Conservation (phyloP, 1,284 basidiomycete species). For the Microbotryum silenes-acaulis region DNA sequence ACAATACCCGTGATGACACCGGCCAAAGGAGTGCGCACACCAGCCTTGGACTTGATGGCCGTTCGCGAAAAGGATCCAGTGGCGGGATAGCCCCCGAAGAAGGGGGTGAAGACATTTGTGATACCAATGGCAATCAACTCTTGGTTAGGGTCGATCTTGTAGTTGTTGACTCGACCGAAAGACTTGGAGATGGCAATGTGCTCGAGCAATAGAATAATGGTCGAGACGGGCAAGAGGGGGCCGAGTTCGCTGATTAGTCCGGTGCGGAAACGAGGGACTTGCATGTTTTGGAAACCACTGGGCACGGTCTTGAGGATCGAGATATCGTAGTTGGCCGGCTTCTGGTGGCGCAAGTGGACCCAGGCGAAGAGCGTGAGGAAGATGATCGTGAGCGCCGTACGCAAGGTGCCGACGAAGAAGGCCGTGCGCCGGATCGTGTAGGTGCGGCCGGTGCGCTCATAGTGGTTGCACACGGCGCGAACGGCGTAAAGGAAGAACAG, state of each 20-base stretch:
- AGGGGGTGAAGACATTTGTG: constrained; percentile 48
- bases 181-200: constrained; percentile 86
- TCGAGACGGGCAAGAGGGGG: constrained; percentile 75
- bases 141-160: constrained; percentile 97
- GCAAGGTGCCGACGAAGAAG: constrained; percentile 76
- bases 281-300: constrained; percentile 54
- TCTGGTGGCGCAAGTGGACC: constrained; percentile 60
- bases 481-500: constrained; percentile 67
- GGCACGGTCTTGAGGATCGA: constrained; percentile 77
- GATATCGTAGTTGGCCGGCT: constrained; percentile 66
- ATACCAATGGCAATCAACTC: constrained; percentile 96
- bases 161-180: constrained; percentile 90
- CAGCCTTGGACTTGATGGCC: constrained; percentile 90
- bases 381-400: constrained; percentile 80
- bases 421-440: constrained; percentile 54
- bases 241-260: constrained; percentile 57
- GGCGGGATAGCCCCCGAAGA: constrained; percentile 70
- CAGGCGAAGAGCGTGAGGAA: constrained; percentile 76
- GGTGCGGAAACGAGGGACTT: constrained; percentile 57
- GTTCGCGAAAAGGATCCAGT: constrained; percentile 98
- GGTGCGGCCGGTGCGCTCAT: constrained; percentile 14
- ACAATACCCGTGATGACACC: constrained; percentile 81
- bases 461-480: constrained; percentile 55
- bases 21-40: constrained; percentile 86
- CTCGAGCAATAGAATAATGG: constrained; percentile 87